Evolutionary conservation across 768 basidiomycete genomes (phyloP).

Genomic region (Calocybe gangraenosa): DNA sequence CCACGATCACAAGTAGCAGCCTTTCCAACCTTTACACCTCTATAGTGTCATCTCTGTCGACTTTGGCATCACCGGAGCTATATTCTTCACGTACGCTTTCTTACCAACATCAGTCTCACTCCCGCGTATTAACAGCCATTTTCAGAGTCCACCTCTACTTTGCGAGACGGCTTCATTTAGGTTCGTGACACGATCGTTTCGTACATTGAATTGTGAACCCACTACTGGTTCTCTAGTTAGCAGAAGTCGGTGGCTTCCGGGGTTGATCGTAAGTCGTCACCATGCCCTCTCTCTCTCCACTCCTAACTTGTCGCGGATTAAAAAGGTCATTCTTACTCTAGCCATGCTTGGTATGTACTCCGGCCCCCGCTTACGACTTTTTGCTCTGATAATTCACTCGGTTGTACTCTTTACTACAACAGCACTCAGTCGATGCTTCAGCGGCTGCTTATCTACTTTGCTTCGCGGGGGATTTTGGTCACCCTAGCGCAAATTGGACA

Average conservation of each 20-base stretch:
- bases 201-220: neutral
- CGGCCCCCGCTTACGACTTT: neutral
- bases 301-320: neutral
- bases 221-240: too few species aligned
- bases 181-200: neutral
- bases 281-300: neutral
- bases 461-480: constrained; percentile 11
- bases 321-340: neutral
- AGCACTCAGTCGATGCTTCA: constrained; percentile 9
- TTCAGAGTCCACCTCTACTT: constrained; percentile 4
- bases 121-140: neutral
- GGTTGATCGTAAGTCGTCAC: constrained; percentile 2
- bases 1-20: neutral
- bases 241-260: constrained; percentile 5
- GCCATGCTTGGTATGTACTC: neutral
- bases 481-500: constrained; percentile 9
- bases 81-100: constrained; percentile 8
- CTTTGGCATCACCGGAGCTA: neutral
- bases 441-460: constrained; percentile 5
- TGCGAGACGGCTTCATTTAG: constrained; percentile 3
- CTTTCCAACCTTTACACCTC: neutral
- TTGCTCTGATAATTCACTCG: too few species aligned
- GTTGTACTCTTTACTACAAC: too few species aligned
- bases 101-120: neutral
- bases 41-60: constrained; percentile 5